Conservation (phyloP, 2,329 filamentous ascomycete genomes). For the Claviceps africana region DNA sequence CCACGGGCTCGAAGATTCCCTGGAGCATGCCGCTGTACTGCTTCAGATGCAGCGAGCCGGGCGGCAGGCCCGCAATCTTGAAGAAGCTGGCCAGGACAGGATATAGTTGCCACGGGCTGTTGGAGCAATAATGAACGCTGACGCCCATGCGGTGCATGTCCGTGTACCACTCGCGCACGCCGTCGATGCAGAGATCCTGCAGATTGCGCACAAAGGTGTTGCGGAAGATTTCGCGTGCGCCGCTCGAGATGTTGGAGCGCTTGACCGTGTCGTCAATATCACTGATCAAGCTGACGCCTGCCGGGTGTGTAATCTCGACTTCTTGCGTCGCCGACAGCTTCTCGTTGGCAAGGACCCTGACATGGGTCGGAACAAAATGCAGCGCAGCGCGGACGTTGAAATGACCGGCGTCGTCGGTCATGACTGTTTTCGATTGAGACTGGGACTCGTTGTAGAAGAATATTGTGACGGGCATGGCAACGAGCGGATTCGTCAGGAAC, state of each 20-base stretch:
- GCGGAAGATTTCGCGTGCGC: conserved; percentile 86
- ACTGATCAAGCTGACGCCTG: conserved; percentile 82
- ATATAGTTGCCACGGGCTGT: conserved; percentile 95
- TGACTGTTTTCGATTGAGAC: conserved; percentile 72
- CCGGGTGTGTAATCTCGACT: conserved; percentile 60
- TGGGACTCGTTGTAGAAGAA: conserved; percentile 86
- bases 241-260: conserved; percentile 75
- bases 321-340: conserved; percentile 68
- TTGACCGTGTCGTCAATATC: conserved; percentile 98
- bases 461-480: conserved; percentile 66
- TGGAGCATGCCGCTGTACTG: conserved; percentile 95
- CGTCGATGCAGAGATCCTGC: conserved; percentile 65
- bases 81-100: conserved; percentile 82
- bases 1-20: conserved; percentile 94
- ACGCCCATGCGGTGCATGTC: conserved; percentile 67
- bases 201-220: conserved; percentile 90
- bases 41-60: conserved; percentile 86
- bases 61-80: conserved; percentile 62
- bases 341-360: conserved; percentile 76
- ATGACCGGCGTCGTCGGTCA: conserved; percentile 80
- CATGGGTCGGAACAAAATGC: conserved; percentile 80
- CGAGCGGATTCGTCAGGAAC: conserved; percentile 75
- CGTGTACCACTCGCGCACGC: conserved; percentile 82
- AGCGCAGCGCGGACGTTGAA: conserved; percentile 69
- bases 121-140: conserved; percentile 93